Evolutionary conservation across 1,284 basidiomycete species (phyloP).

Genomic region (Cutaneotrichosporon cutaneum): DNA sequence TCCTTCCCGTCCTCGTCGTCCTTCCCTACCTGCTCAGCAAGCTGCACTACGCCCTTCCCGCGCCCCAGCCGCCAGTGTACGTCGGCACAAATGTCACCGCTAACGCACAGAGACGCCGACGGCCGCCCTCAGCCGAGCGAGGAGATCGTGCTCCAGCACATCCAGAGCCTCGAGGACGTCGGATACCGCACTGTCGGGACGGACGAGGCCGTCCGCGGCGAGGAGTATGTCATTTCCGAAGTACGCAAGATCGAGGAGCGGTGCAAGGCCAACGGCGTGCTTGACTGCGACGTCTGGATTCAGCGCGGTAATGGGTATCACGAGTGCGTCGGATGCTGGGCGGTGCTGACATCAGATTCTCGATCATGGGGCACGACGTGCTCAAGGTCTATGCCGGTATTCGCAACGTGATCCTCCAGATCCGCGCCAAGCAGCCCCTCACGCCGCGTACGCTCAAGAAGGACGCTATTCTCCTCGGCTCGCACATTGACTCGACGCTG

Average conservation of each 20-base stretch:
- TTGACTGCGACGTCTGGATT: conserved; percentile 83
- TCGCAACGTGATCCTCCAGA: conserved; percentile 81
- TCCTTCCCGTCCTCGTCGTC: conserved; percentile 36
- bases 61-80: conserved; percentile 30
- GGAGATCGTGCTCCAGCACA: conserved; percentile 42
- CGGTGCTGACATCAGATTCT: conserved; percentile 61
- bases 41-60: conserved; percentile 42
- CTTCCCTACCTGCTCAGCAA: conserved; percentile 35
- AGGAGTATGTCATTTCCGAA: conserved; percentile 74
- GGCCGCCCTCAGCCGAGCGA: conserved; percentile 45
- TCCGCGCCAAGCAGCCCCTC: conserved; percentile 59
- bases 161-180: conserved; percentile 63
- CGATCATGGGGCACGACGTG: conserved; percentile 77
- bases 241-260: conserved; percentile 62
- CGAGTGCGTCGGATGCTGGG: conserved; percentile 59
- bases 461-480: conserved; percentile 81
- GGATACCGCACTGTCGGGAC: conserved; percentile 93
- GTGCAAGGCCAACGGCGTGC: conserved; percentile 63
- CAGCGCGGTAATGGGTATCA: conserved; percentile 82
- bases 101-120: conserved; percentile 27
- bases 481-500: conserved; percentile 74
- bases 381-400: conserved; percentile 90
- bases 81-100: not conserved
- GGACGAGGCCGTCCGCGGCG: conserved; percentile 78
- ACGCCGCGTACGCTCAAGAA: conserved; percentile 69